A percentile compares a stretch with the other conserved stretches of the same genome.
These are phyloP conservation scores for Podospora bellae-mahoneyi DNA, from an alignment of 495 filamentous ascomycete genomes.

Conservation along the genomic window DNA sequence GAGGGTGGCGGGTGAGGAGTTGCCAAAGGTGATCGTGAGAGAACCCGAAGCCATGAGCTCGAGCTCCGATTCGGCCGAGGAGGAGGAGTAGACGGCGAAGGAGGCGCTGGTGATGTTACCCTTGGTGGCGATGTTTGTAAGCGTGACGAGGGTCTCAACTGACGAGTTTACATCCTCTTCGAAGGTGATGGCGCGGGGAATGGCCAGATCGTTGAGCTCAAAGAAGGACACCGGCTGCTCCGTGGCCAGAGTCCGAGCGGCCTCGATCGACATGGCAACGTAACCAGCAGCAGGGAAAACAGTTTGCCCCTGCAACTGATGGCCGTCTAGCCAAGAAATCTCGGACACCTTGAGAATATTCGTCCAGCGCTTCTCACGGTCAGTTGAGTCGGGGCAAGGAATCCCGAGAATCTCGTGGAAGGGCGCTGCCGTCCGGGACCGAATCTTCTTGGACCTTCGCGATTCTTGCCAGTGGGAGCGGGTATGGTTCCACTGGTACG, in stretches of 20 bases:
- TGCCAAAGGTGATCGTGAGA: neutral
- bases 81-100: neutral
- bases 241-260: conserved; percentile 9
- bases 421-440: conserved; percentile 18
- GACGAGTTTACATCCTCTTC: conserved; percentile 13
- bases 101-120: neutral
- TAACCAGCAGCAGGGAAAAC: conserved; percentile 57
- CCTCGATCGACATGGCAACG: conserved; percentile 47
- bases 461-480: conserved; percentile 46
- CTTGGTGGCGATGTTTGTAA: conserved; percentile 12
- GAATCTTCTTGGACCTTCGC: conserved; percentile 29
- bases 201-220: conserved; percentile 22
- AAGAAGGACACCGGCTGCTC: conserved; percentile 8
- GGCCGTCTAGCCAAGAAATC: conserved; percentile 44
- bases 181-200: conserved; percentile 21
- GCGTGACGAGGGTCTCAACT: conserved; percentile 22
- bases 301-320: conserved; percentile 36
- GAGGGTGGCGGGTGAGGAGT: neutral
- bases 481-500: conserved; percentile 51
- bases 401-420: conserved; percentile 44
- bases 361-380: conserved; percentile 40
- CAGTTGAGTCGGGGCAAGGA: conserved; percentile 26
- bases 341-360: conserved; percentile 40
- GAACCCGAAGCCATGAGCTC: conserved; percentile 2
- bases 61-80: neutral